Conservation (phyloP, 495 filamentous ascomycete species). For the Annulohypoxylon moriforme region DNA sequence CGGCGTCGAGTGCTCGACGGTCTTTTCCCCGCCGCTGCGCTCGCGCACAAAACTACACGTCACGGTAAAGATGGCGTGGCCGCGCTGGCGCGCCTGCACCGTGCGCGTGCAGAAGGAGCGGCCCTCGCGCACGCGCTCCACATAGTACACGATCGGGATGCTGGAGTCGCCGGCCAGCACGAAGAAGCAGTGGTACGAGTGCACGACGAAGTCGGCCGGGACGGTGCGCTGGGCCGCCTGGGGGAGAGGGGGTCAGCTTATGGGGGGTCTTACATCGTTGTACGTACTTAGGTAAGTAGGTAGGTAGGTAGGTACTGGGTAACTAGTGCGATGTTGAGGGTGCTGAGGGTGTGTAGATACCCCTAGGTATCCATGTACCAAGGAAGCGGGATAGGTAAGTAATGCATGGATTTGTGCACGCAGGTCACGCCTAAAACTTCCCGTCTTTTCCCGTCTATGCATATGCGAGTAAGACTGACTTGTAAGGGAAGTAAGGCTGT, state of each 20-base stretch:
- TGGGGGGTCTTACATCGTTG: background rate
- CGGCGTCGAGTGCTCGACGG: slow-evolving; percentile 68
- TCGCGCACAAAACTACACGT: slow-evolving; percentile 88
- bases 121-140: slow-evolving; percentile 92
- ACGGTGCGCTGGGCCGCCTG: slow-evolving; percentile 87
- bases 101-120: slow-evolving; percentile 92
- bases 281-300: background rate
- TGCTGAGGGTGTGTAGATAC: background rate
- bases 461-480: slow-evolving; percentile 25
- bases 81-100: slow-evolving; percentile 90
- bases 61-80: slow-evolving; percentile 92
- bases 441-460: slow-evolving; percentile 29
- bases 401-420: background rate
- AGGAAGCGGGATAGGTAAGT: background rate
- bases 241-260: background rate
- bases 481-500: background rate
- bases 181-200: slow-evolving; percentile 99
- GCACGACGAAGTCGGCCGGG: slow-evolving; percentile 78
- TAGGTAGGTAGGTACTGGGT: background rate
- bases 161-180: slow-evolving; percentile 86
- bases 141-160: slow-evolving; percentile 88
- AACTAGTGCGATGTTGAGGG: background rate
- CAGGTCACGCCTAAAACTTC: background rate
- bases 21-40: slow-evolving; percentile 68
- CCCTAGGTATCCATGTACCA: background rate